These are phyloP conservation scores for Oryza officinalis DNA, from an alignment of 176 grass and related monocot species.

Conservation along the genomic window DNA sequence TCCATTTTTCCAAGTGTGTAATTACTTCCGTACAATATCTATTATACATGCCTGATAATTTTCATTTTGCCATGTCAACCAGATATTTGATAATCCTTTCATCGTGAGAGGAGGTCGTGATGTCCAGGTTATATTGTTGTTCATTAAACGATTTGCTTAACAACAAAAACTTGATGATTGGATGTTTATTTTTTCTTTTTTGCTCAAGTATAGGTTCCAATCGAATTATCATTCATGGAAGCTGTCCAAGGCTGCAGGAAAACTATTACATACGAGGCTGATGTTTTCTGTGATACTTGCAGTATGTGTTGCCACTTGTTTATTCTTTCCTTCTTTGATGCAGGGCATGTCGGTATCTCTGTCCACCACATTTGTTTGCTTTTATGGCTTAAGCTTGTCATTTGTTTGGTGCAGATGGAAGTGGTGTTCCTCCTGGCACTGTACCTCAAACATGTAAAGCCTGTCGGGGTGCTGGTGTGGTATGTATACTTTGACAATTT, in stretches of 20 bases:
- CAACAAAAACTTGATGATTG: background rate
- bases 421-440: conserved; percentile 89
- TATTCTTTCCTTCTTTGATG: conserved; percentile 11
- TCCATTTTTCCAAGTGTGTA: conserved; percentile 5
- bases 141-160: conserved; percentile 15
- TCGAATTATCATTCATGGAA: conserved; percentile 97
- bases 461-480: conserved; percentile 85
- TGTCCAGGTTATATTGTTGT: conserved; percentile 71
- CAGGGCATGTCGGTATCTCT: background rate
- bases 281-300: conserved; percentile 81
- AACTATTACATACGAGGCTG: conserved; percentile 73
- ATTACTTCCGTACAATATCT: background rate
- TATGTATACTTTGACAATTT: conserved; percentile 45
- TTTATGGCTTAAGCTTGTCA: conserved; percentile 19
- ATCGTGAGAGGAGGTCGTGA: conserved; percentile 70
- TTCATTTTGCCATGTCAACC: conserved; percentile 44
- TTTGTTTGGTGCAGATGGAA: conserved; percentile 72
- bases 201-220: conserved; percentile 58
- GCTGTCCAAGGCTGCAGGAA: conserved; percentile 96
- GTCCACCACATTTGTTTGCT: background rate
- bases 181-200: conserved; percentile 26
- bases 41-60: conserved; percentile 24
- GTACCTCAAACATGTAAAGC: conserved; percentile 89
- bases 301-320: conserved; percentile 57
- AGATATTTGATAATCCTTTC: conserved; percentile 77